These are phyloP conservation scores for Cadophora gregata DNA, from an alignment of 2,329 filamentous ascomycete species.

Conservation along the genomic window DNA sequence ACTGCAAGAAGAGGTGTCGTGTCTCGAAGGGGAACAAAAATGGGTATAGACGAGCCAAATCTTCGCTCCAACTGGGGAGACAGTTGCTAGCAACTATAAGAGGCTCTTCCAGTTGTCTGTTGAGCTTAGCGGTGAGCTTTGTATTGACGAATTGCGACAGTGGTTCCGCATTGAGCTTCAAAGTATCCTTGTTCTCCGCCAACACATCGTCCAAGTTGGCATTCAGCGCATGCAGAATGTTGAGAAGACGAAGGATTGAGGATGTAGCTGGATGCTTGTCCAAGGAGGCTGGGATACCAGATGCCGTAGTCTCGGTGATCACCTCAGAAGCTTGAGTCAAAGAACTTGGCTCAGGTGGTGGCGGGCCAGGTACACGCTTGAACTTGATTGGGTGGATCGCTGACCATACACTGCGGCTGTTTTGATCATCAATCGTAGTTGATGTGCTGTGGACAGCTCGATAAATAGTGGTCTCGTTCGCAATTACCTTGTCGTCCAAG, in stretches of 20 bases:
- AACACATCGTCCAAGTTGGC: conserved; percentile 91
- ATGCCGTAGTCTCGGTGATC: conserved; percentile 58
- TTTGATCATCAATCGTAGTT: conserved; percentile 65
- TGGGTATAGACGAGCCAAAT: conserved; percentile 89
- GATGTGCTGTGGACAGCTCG: conserved; percentile 77
- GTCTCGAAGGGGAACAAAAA: conserved; percentile 99
- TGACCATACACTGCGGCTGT: conserved; percentile 84
- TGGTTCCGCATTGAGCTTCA: conserved; percentile 79
- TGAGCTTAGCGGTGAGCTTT: conserved; percentile 96
- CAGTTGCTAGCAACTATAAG: conserved; percentile 97
- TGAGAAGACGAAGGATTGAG: conserved; percentile 84
- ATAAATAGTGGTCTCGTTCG: conserved; percentile 95
- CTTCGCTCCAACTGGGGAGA: conserved; percentile 93
- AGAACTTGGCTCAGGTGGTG: conserved; percentile 73
- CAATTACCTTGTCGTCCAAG: conserved; percentile 80
- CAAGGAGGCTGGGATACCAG: conserved; percentile 77
- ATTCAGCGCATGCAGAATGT: conserved; percentile 91
- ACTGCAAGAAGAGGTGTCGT: conserved; percentile 93
- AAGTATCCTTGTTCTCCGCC: conserved; percentile 73
- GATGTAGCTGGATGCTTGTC: conserved; percentile 84
- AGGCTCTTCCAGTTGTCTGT: conserved; percentile 94
- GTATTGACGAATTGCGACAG: conserved; percentile 97
- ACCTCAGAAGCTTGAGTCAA: conserved; percentile 60
- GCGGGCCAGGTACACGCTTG: conserved; percentile 78
- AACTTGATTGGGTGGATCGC: conserved; percentile 91